A percentile compares a stretch with the other conserved stretches of the same genome.
Conservation (phyloP, 257 asterid genomes). For the Cruciata laevipes region DNA sequence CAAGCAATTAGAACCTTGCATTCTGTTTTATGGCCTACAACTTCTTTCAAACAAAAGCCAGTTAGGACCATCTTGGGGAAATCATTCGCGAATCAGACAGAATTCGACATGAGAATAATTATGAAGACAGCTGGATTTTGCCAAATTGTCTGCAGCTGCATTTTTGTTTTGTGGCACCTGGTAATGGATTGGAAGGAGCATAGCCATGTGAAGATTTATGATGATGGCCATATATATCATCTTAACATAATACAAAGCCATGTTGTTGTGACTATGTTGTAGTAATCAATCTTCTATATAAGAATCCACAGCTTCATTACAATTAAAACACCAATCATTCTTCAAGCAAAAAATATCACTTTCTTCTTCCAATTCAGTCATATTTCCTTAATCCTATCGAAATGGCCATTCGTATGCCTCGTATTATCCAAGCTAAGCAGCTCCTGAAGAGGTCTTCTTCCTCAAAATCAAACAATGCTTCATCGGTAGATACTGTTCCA, state of each 20-base stretch:
- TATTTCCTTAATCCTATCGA: too few species aligned
- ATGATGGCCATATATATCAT: not conserved
- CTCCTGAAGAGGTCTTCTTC: slow-evolving; percentile 15
- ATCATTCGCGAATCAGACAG: not conserved
- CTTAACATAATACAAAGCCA: not conserved
- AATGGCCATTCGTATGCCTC: slow-evolving; percentile 18
- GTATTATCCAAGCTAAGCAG: slow-evolving; percentile 5
- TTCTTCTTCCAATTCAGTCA: not conserved
- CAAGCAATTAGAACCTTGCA: not conserved
- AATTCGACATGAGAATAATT: too few species aligned
- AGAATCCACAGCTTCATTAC: too few species aligned
- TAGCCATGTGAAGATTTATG: not conserved
- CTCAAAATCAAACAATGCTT: not conserved
- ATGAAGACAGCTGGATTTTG: not conserved
- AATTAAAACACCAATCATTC: slow-evolving; percentile 3
- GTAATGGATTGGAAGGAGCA: not conserved
- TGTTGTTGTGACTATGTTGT: not conserved
- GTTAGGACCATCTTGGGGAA: not conserved
- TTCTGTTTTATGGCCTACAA: slow-evolving; percentile 6
- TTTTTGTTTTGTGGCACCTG: not conserved
- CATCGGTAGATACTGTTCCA: slow-evolving; percentile 16
- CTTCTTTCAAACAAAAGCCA: not conserved
- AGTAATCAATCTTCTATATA: slow-evolving; percentile 3
- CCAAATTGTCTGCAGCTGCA: too few species aligned
- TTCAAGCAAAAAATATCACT: not conserved